A percentile compares a stretch with the other conserved stretches of the same genome.
Evolutionary conservation across 2,329 filamentous ascomycete species (phyloP).

Genomic region (Neofusicoccum kwambonambiense): DNA sequence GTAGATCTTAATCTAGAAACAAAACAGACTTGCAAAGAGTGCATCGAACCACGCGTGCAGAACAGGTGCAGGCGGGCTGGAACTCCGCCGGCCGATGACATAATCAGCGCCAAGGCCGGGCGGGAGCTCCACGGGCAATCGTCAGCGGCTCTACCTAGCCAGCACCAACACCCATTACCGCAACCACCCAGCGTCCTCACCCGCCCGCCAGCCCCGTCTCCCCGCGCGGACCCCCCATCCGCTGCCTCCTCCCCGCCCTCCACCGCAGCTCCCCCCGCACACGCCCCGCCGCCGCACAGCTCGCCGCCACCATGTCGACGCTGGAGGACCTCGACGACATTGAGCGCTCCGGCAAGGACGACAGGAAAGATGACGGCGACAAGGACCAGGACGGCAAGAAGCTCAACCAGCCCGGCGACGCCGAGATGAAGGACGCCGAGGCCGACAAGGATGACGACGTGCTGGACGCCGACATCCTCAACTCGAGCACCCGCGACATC

Average conservation of each 20-base stretch:
- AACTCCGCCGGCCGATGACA: background rate
- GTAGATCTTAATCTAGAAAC: too few relatives aligned
- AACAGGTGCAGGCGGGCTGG: too few relatives aligned
- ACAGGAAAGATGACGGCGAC: constrained; percentile 59
- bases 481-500: constrained; percentile 92
- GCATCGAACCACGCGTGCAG: too few relatives aligned
- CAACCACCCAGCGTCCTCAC: background rate
- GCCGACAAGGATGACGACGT: constrained; percentile 72
- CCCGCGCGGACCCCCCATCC: background rate
- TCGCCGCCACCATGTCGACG: constrained; percentile 67
- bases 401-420: constrained; percentile 65
- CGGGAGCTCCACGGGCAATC: constrained; percentile 14
- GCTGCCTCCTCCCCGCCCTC: background rate
- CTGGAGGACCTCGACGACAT: constrained; percentile 90
- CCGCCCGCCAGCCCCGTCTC: background rate
- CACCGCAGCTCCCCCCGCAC: background rate
- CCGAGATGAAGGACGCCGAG: constrained; percentile 84
- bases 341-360: constrained; percentile 75
- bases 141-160: background rate
- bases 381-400: constrained; percentile 59
- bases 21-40: too few relatives aligned
- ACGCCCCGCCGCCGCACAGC: background rate
- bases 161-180: background rate
- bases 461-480: constrained; percentile 89
- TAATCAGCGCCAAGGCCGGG: constrained; percentile 13